Base-by-base conservation (phyloP, 2,329 filamentous ascomycete genomes). In the Aspergillus fumigatiaffinis region DNA sequence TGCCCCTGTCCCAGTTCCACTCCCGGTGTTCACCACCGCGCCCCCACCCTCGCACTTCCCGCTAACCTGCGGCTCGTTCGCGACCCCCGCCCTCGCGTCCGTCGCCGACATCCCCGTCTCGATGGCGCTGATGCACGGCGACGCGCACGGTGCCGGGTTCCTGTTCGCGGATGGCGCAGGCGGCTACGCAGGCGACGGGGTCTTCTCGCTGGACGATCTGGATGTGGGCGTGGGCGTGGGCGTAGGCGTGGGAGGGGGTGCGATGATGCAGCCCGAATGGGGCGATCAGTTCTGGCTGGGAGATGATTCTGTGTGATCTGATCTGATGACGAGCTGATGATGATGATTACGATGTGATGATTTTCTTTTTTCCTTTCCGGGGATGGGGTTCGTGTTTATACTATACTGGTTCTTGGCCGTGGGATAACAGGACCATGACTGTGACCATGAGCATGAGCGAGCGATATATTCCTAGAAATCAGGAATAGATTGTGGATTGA, bases 271-370 rank as follows among this genome's bases (percentile, higher is more conserved):
- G 41, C 25, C 46, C 1, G 55, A 60, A 26, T 60, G 57, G 44
- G 44, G 44, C 21, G 12, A 26, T 47, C 44, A 26, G 55, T 52
- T 46, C 2, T 60, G 57, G 57, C 29, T 60, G 38, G 28, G 38
- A 0, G 54, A 57, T n/a, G 51, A 58, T 28, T 55, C 52, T 21
- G 51, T 12, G 68, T 64, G 48, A 54, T 4, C n/a, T 3, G 41
- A 21, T 4, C 41, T 44, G 41, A 21, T 23, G 20, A 21, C 25
- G 21, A 9, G 28, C 28, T n/a, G 41, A 21, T 46, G 42, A 46
- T 46, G 44, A 47, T 47, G 44, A 23, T 47, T 47, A 47, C 23
- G 44, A 47, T 35, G 21, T 26, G n/a, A 47, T 47, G 44, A 23
- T 21, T 44, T 42, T 21, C 9, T 42, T 21, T 21, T 21, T 17